Base-by-base conservation (phyloP, 495 filamentous ascomycete species). In the Jackrogersella minutella region DNA sequence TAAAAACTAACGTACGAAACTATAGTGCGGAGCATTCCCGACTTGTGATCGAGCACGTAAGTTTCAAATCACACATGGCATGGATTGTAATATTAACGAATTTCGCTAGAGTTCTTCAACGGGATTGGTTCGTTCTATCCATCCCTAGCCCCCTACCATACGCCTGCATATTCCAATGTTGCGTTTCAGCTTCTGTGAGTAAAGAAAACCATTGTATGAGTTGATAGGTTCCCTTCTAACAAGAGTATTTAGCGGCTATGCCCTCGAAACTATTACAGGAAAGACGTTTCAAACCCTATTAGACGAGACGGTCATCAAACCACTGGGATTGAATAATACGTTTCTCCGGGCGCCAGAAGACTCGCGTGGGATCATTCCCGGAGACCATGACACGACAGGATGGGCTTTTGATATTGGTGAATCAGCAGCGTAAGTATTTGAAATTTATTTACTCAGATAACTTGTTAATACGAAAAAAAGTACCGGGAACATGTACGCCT, bases 401-500 rank as follows among this genome's bases (percentile, higher is more conserved):
- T 80, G 78, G 78, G 69, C 69, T 11, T 74, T 67, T 51, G 70
- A 77, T 22, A 59, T 80, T 28, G 77, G 69, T 0, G 75, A 80
- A 62, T 76, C 78, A 5, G 63, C 68, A 16, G 72, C 77, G 77
- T 79, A 70, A 52, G 77, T 58, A 17, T n/a, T 5, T 17, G 7
- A 11, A 13, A 33, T 8, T 4, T 17, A 3, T 10, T 19, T 57
- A 43, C 22, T 69, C 68, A 19, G 13, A 21, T 1, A n/a, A 4
- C n/a, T 52, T 54, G 14, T 62, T 21, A 67, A 36, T 2, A 9
- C 26, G 3, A 6, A 33, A 3, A 1, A 62, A 50, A 85, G 83
- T 11, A 79, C 86, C 1, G 86, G 86, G 22, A 86, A 85, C 44
- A 78, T 88, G 30, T 88, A 83, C 66, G 81, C 86, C 7, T 84